Base-by-base conservation (phyloP, 768 basidiomycete genomes). In the Suillus discolor region DNA sequence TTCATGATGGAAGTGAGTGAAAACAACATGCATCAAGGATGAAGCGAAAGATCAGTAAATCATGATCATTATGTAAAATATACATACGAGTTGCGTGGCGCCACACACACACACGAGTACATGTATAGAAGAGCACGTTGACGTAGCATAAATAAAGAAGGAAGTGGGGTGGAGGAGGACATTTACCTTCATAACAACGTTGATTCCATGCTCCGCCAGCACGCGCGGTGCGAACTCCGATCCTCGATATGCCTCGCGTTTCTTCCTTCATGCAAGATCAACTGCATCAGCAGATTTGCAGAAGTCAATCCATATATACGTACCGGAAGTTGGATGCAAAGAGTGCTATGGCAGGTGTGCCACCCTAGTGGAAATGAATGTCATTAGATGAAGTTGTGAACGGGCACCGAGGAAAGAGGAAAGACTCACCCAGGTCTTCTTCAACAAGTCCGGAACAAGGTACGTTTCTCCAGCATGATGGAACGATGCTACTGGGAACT, bases 381-480 rank as follows among this genome's bases (percentile, higher is more conserved):
- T 6, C 20, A n/a, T n/a, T n/a, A n/a, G n/a, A 65, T 20, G 16
- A 23, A 34, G 61, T 28, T 4, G 42, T 34, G 42, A 39, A 38
- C 53, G 28, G 39, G 54, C 39, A 70, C 41, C 39, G 13, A 55
- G n/a, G 28, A 44, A 60, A 60, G 36, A n/a, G 38, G 51, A 61
- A 44, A 47, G 45, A 65, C 71, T 44, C 59, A 84, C 84, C 92
- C 84, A 92, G 54, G 86, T 84, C 69, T 83, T 82, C 75, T 90
- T 92, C 67, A 97, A 79, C 7, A 91, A 74, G 57, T 89, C 88
- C 1, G 93, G 91, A 28, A 95, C 89, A 16, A 95, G 85, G 71
- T 91, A 96, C 0, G 92, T 89, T 70, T 94, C 92, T 65, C 87
- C 87, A 2, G 93, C 93, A 67, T 89, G 87, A 70, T 94, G 93